These are phyloP conservation scores for Mycena floridula DNA, from an alignment of 768 basidiomycete genomes.

Conservation along the genomic window DNA sequence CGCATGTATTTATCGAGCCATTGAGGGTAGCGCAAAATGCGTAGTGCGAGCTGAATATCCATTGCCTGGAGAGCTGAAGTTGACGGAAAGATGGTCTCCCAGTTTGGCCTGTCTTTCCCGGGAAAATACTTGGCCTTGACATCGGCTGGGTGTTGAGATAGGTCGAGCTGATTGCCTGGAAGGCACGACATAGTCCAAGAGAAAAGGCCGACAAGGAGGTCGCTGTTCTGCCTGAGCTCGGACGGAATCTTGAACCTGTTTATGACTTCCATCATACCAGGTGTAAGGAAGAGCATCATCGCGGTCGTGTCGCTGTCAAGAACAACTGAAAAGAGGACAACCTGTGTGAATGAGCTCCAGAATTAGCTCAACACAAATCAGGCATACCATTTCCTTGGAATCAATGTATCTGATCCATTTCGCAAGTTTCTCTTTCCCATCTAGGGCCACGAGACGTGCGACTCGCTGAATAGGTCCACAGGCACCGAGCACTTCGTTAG, in stretches of 20 bases:
- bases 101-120: not conserved
- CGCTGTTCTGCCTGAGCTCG: constrained; percentile 21
- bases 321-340: constrained; percentile 39
- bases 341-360: constrained; percentile 26
- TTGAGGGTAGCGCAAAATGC: constrained; percentile 43
- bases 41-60: constrained; percentile 20
- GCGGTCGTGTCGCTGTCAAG: constrained; percentile 45
- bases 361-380: not conserved
- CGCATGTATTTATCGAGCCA: constrained; percentile 15
- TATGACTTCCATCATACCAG: constrained; percentile 25
- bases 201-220: constrained; percentile 39
- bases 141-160: not conserved
- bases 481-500: constrained; percentile 40
- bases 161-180: constrained; percentile 16
- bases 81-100: not conserved
- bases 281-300: constrained; percentile 50
- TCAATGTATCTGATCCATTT: not conserved
- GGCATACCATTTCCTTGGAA: not conserved
- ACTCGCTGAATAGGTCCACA: constrained; percentile 47
- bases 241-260: constrained; percentile 34
- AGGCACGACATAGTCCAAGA: constrained; percentile 36
- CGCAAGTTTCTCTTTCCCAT: not conserved
- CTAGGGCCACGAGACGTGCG: constrained; percentile 33
- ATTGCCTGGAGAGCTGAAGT: not conserved
- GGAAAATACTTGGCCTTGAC: not conserved